Conservation (phyloP, 2,329 filamentous ascomycete species). For the Ophiocordyceps australis region DNA sequence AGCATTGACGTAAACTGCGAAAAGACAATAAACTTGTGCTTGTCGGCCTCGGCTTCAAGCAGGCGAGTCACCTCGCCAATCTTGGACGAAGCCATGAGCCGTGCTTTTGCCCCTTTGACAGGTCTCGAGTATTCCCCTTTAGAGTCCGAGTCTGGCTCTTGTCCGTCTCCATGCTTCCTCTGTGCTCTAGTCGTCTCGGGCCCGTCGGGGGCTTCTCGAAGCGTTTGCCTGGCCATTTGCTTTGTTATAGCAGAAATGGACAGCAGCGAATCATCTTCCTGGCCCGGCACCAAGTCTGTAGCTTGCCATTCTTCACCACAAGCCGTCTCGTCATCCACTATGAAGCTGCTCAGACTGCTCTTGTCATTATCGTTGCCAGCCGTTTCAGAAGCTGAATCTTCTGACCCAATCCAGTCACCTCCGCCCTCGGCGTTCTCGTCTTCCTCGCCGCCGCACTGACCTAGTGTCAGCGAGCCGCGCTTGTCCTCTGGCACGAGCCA, state of each 20-base stretch:
- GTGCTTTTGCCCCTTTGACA: slow-evolving; percentile 20
- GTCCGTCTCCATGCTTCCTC: not conserved
- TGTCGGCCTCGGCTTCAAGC: slow-evolving; percentile 54
- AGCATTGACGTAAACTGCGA: slow-evolving; percentile 98
- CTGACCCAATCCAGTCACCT: slow-evolving; percentile 58
- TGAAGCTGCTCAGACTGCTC: slow-evolving; percentile 35
- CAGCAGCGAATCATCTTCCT: slow-evolving; percentile 13
- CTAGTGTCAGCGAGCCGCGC: slow-evolving; percentile 40
- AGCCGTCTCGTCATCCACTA: slow-evolving; percentile 29
- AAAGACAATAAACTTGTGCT: slow-evolving; percentile 97
- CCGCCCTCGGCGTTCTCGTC: slow-evolving; percentile 80
- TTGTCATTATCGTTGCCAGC: slow-evolving; percentile 32
- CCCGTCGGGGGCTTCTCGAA: slow-evolving; percentile 3
- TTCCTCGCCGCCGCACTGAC: slow-evolving; percentile 66
- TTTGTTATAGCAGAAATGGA: slow-evolving; percentile 17
- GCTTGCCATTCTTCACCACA: slow-evolving; percentile 12
- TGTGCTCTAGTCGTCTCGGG: not conserved
- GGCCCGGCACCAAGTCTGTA: too few species aligned
- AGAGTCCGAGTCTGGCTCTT: slow-evolving; percentile 15
- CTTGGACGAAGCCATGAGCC: slow-evolving; percentile 64
- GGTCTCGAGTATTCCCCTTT: slow-evolving; percentile 11
- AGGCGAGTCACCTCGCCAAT: slow-evolving; percentile 74
- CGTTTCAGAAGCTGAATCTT: slow-evolving; percentile 44
- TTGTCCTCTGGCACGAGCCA: slow-evolving; percentile 64
- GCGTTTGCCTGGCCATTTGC: slow-evolving; percentile 17